A percentile compares a stretch with the other conserved stretches of the same genome.
Conservation (phyloP, 192 early-diverging fungal species). For the Endogone sp. region DNA sequence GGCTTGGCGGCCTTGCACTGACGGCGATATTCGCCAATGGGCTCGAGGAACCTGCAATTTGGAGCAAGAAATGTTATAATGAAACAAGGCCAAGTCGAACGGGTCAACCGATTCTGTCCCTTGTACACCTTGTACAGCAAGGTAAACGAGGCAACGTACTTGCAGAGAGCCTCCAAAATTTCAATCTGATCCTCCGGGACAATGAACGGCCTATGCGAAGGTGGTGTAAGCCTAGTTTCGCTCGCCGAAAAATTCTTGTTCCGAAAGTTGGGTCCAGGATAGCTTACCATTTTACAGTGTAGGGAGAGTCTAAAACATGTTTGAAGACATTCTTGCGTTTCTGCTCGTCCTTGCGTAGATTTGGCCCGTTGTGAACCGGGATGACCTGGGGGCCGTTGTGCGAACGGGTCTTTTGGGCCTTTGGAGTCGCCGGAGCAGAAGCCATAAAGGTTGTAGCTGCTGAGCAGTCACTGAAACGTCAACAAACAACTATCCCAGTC, state of each 20-base stretch:
- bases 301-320: not conserved
- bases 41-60: not conserved
- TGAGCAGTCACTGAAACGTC: too few relatives aligned
- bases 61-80: not conserved
- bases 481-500: too few relatives aligned
- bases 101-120: too few relatives aligned
- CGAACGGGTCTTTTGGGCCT: too few relatives aligned
- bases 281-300: not conserved
- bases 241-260: too few relatives aligned
- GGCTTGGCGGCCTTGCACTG: not conserved
- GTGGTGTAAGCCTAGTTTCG: too few relatives aligned
- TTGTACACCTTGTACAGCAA: too few relatives aligned
- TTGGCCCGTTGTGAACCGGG: not conserved
- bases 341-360: not conserved
- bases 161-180: not conserved
- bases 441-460: not conserved
- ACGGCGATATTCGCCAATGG: not conserved
- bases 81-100: too few relatives aligned
- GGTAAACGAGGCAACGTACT: not conserved
- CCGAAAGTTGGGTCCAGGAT: not conserved
- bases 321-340: not conserved
- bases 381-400: not conserved
- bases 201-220: not conserved
- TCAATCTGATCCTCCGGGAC: not conserved
- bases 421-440: not conserved